Base-by-base conservation (phyloP, 2,329 filamentous ascomycete genomes). In the Paraphaeosphaeria sporulosa region DNA sequence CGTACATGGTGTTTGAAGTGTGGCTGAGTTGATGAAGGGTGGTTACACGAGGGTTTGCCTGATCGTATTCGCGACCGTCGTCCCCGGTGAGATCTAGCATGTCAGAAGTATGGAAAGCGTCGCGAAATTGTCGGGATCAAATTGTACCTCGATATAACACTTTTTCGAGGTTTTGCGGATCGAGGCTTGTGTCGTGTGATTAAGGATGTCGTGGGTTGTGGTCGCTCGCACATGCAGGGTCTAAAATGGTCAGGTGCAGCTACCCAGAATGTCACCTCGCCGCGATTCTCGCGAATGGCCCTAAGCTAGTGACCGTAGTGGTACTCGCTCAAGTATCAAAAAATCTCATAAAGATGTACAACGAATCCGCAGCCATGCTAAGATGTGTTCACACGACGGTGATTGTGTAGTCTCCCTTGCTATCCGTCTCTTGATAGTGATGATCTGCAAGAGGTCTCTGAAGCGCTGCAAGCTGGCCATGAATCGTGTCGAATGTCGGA, bases 21-120 rank as follows among this genome's bases (percentile, higher is more conserved):
- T 43, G 43, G 53, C 53, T 55, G 53, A 48, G 30, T 36, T 48
- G 53, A 25, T 55, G 43, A 40, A 15, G 53, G 48, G 43, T 40
- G 53, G 42, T 48, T 48, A 47, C 53, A 55, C 30, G 19, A 19
- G 13, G 51, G 52, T 23, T 47, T 36, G 40, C 40, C 27, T 32
- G 23, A 32, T n/a, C n/a, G 13, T 32, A 3, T n/a, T 5, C 17
- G 6, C 23, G 44, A 27, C 3, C 38, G 9, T 40, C n/a, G n/a
- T 9, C 5, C 5, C 2, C 36, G 17, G 36, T 2, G 2, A 15
- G 36, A 17, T 40, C 2, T 13, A 40, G 13, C 36, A 17, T 15
- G 17, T 15, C 17, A 17, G 34, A n/a, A n/a, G n/a, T n/a, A n/a
- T n/a, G n/a, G n/a, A n/a, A n/a, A n/a, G n/a, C n/a, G n/a, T n/a